phyloP scores from a whole-genome alignment of 2,329 filamentous ascomycete species.

The Parastagonospora nodorum region DNA sequence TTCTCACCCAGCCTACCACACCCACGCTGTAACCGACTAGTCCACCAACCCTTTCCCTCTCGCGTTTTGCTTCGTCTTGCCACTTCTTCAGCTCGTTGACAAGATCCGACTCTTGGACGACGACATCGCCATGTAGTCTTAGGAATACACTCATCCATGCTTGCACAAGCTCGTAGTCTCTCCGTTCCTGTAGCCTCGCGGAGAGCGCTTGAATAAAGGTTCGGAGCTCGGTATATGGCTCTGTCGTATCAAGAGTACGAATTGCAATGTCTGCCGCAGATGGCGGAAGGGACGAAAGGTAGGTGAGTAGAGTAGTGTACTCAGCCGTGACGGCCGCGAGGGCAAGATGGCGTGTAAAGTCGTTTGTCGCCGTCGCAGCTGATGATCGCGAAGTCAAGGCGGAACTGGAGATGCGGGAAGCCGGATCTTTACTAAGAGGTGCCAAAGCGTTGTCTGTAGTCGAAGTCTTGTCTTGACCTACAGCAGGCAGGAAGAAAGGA shows the following conservation, averaged over 20 bases:
- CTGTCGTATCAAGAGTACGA: slow-evolving; percentile 68
- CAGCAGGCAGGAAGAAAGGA: slow-evolving; percentile 87
- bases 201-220: slow-evolving; percentile 84
- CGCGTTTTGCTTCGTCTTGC: slow-evolving; percentile 73
- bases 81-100: slow-evolving; percentile 68
- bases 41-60: slow-evolving; percentile 71
- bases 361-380: slow-evolving; percentile 36
- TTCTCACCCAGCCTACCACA: slow-evolving; percentile 80
- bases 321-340: slow-evolving; percentile 58
- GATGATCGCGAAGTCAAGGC: slow-evolving; percentile 37
- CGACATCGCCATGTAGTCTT: slow-evolving; percentile 71
- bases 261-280: slow-evolving; percentile 90
- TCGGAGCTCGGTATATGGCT: slow-evolving; percentile 69
- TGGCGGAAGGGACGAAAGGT: slow-evolving; percentile 80
- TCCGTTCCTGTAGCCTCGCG: slow-evolving; percentile 66
- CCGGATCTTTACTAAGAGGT: slow-evolving; percentile 18
- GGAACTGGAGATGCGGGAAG: slow-evolving; percentile 42
- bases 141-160: slow-evolving; percentile 98
- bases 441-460: slow-evolving; percentile 19
- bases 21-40: slow-evolving; percentile 88
- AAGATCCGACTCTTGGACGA: slow-evolving; percentile 58
- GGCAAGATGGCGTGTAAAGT: slow-evolving; percentile 57
- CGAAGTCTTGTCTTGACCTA: slow-evolving; percentile 47
- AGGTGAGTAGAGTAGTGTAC: slow-evolving; percentile 72
- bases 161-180: slow-evolving; percentile 92